Evolutionary conservation across 2,329 filamentous ascomycete species (phyloP).

Genomic region (Apiospora phragmitis): DNA sequence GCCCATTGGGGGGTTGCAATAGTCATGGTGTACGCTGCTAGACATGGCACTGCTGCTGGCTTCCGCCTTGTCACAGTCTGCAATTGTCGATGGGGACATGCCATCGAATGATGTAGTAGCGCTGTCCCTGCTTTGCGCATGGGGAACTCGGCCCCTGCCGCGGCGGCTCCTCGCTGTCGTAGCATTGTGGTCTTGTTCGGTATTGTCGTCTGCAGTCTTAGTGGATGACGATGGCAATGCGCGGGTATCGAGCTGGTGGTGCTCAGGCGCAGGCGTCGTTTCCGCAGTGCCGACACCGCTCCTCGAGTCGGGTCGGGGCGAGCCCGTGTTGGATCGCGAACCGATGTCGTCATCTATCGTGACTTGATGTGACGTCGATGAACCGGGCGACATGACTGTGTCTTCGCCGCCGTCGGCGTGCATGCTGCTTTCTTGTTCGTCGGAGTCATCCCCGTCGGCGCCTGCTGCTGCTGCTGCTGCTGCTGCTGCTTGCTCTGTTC

Average conservation of each 20-base stretch:
- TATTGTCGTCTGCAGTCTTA: neutral
- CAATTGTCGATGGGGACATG: neutral
- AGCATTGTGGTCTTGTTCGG: neutral
- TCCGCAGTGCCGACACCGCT: slow-evolving; percentile 7
- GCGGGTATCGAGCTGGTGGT: neutral
- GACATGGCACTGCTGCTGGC: neutral
- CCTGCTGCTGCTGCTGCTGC: neutral
- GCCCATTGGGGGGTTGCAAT: neutral
- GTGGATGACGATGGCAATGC: neutral
- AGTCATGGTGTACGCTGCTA: neutral
- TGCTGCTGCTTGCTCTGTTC: neutral
- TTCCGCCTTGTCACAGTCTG: neutral
- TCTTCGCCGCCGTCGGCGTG: neutral
- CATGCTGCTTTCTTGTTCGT: neutral
- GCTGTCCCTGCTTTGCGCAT: neutral
- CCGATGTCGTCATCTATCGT: neutral
- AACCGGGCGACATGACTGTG: neutral
- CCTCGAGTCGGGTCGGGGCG: slow-evolving; percentile 2
- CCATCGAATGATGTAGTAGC: neutral
- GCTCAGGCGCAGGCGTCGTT: neutral
- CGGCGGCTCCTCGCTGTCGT: neutral
- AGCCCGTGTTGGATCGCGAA: neutral
- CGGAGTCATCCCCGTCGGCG: neutral
- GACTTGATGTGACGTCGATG: neutral
- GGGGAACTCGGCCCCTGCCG: neutral